Evolutionary conservation across 2,329 filamentous ascomycete species (phyloP).

Genomic region (Phyllosticta citribraziliensis): DNA sequence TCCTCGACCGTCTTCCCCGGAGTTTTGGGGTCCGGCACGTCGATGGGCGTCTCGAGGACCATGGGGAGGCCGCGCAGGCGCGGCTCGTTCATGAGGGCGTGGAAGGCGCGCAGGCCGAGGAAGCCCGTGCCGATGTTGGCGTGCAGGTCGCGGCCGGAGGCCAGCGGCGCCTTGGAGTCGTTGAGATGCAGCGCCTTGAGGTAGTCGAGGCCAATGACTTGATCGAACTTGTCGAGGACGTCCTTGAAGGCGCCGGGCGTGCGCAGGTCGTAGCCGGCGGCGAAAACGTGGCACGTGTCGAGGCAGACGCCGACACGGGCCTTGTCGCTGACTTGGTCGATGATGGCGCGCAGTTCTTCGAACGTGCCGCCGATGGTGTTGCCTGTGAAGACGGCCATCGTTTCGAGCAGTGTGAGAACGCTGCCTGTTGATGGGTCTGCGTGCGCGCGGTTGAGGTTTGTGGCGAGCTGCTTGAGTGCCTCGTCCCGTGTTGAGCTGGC

Average conservation of each 20-base stretch:
- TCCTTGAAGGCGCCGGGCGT: conserved; percentile 61
- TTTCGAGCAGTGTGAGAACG: conserved; percentile 82
- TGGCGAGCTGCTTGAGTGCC: conserved; percentile 69
- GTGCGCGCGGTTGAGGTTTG: conserved; percentile 74
- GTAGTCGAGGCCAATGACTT: conserved; percentile 66
- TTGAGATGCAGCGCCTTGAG: conserved; percentile 85
- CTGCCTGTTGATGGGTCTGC: conserved; percentile 52
- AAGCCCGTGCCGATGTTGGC: conserved; percentile 96
- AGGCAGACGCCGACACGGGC: conserved; percentile 82
- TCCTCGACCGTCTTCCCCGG: conserved; percentile 56
- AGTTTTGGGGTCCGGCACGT: conserved; percentile 55
- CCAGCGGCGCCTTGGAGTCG: conserved; percentile 85
- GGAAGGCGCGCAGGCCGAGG: conserved; percentile 80
- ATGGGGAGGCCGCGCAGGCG: conserved; percentile 73
- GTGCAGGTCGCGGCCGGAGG: conserved; percentile 76
- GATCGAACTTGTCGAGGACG: conserved; percentile 68
- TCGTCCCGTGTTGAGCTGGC: conserved; percentile 54
- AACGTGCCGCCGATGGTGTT: conserved; percentile 81
- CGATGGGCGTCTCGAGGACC: conserved; percentile 93
- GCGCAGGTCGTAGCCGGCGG: conserved; percentile 83
- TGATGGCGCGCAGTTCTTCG: conserved; percentile 78
- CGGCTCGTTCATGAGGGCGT: conserved; percentile 77
- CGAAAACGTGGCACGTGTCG: conserved; percentile 94
- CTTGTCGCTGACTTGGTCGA: conserved; percentile 70
- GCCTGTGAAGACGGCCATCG: conserved; percentile 76